These are phyloP conservation scores for Coniferiporia weirii DNA, from an alignment of 1,284 basidiomycete genomes.

Conservation along the genomic window DNA sequence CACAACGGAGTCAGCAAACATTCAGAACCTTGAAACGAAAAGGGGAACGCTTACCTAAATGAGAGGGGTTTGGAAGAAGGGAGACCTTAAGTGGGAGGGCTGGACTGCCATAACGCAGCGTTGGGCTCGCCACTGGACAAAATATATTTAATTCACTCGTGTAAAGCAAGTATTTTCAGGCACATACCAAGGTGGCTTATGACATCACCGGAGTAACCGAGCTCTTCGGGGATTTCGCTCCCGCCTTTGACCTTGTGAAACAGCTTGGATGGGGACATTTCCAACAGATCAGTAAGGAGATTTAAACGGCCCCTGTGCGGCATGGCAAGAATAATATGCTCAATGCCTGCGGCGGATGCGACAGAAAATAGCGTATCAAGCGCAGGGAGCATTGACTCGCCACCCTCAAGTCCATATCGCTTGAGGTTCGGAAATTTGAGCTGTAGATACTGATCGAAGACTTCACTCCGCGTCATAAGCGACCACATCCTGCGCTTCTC, in stretches of 20 bases:
- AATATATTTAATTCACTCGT: background rate
- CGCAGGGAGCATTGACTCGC: constrained; percentile 86
- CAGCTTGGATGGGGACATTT: constrained; percentile 59
- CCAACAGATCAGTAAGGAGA: constrained; percentile 74
- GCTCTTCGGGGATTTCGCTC: constrained; percentile 62
- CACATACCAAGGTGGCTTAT: constrained; percentile 73
- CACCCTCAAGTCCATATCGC: constrained; percentile 82
- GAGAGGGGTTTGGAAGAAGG: constrained; percentile 83
- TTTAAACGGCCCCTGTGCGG: constrained; percentile 86
- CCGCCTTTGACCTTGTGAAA: constrained; percentile 85
- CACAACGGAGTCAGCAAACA: background rate
- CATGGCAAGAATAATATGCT: constrained; percentile 74
- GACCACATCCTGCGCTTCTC: constrained; percentile 57
- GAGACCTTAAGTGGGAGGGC: constrained; percentile 60
- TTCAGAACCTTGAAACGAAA: background rate
- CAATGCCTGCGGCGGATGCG: constrained; percentile 62
- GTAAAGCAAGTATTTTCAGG: constrained; percentile 15
- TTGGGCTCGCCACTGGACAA: constrained; percentile 53
- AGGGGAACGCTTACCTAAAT: constrained; percentile 56
- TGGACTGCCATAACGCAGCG: constrained; percentile 48
- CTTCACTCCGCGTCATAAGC: constrained; percentile 70
- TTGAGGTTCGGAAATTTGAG: constrained; percentile 81
- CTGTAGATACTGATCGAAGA: constrained; percentile 78
- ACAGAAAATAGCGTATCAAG: constrained; percentile 70
- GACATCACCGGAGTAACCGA: constrained; percentile 76